A percentile compares a stretch with the other conserved stretches of the same genome.
Evolutionary conservation across 345 rosid species (phyloP).

Genomic region (Salix viminalis): DNA sequence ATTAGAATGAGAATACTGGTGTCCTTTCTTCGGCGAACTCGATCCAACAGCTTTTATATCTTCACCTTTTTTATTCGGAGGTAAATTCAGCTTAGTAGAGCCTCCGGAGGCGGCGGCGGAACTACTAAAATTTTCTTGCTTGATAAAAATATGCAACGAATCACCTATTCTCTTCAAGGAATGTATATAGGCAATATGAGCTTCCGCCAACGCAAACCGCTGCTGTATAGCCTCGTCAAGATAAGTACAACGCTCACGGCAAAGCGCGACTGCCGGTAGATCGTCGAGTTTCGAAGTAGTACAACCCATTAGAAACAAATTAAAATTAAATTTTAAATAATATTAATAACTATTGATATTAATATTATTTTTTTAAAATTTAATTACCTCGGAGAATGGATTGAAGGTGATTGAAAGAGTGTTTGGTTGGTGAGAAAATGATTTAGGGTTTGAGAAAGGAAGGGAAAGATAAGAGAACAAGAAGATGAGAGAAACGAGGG

Average conservation of each 20-base stretch:
- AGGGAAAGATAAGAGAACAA: background rate
- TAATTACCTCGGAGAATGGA: background rate
- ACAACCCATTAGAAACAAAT: conserved; percentile 49
- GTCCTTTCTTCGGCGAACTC: conserved; percentile 16
- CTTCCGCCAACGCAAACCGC: conserved; percentile 72
- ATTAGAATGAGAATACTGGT: conserved; percentile 37
- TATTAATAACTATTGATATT: no score
- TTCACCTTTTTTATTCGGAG: conserved; percentile 45
- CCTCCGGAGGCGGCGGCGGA: conserved; percentile 5
- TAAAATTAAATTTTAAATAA: background rate
- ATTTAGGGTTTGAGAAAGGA: conserved; percentile 12
- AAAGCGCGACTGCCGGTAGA: conserved; percentile 86
- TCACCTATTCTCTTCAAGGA: conserved; percentile 51
- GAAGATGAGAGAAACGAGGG: background rate
- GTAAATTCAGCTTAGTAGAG: conserved; percentile 50
- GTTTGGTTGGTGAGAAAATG: conserved; percentile 33
- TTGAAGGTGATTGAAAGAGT: background rate
- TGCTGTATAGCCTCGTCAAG: conserved; percentile 65
- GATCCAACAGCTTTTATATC: background rate
- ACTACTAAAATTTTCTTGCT: conserved; percentile 13
- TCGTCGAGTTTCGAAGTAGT: conserved; percentile 82
- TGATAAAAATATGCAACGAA: conserved; percentile 50
- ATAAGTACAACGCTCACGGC: conserved; percentile 70
- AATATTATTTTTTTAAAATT: no score
- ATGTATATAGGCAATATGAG: conserved; percentile 57